Evolutionary conservation across 495 filamentous ascomycete genomes (phyloP), one percentile per base, ranked within the genome.

Genomic region (Collariella sp.): DNA sequence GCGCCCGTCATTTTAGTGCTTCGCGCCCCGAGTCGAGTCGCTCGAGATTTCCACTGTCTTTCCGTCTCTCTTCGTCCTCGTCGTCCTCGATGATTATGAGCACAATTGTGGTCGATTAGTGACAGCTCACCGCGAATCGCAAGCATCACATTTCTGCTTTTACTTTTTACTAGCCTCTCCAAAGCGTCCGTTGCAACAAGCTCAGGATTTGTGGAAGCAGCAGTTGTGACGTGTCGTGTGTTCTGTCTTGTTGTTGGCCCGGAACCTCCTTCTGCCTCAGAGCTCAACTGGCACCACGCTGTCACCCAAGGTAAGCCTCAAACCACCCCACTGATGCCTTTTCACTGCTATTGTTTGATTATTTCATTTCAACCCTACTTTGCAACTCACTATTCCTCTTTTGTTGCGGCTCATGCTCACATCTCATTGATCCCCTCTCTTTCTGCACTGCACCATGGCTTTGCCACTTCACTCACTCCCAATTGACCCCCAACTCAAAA

Each of bases 1-100:
- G 43, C 54, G 26, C 35, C 40, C 16, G 19, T 46, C 52, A 33
- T 60, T 65, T 62, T 59, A 62, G 56, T 38, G 54, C 58, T 29
- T 48, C 49, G 41, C 20, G 55, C 48, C 48, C 48, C 42, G 49
- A 5, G 9, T 34, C 9, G 38, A 42, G 51, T 46, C 24, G 50
- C 20, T 43, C 40, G 40, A 42, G 40, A n/a, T 19, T 42, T 16
- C 7, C 18, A 13, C 40, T 23, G 9, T 16, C 6, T 7, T 42
- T 13, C 10, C 20, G 1, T 50, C 13, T 22, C 12, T 16, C 31
- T 36, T n/a, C 20, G 19, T 53, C 50, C 41, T 15, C 18, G 29
- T 26, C 20, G 41, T 18, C 34, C 34, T 53, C 7, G 26, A 31
- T 41, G 18, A 16, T 33, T 22, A 54, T 54, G 51, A 46, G 10